phyloP scores from a whole-genome alignment of 345 rosid genomes.

The Durio zibethinus region DNA sequence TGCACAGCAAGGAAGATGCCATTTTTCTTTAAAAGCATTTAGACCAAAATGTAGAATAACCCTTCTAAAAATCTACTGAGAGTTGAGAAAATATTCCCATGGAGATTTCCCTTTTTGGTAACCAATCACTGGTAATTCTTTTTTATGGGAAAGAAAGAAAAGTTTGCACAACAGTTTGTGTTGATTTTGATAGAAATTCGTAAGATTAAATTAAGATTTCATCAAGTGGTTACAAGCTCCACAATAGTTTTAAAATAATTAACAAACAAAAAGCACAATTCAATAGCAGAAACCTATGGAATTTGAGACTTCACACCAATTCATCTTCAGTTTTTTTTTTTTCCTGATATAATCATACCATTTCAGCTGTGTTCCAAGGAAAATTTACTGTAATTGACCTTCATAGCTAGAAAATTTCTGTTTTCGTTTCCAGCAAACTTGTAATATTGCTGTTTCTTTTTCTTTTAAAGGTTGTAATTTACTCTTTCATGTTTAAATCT shows the following conservation, averaged over 20 bases:
- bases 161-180: not conserved
- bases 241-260: not conserved
- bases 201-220: not conserved
- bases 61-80: not conserved
- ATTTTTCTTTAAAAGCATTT: not conserved
- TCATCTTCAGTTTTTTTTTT: not conserved
- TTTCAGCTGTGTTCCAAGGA: not conserved
- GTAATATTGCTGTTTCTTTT: too few species aligned
- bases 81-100: not conserved
- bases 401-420: too few species aligned
- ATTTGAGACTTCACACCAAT: not conserved
- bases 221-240: not conserved
- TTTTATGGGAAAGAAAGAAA: not conserved
- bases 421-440: too few species aligned
- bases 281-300: not conserved
- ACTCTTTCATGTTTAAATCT: too few species aligned
- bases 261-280: not conserved
- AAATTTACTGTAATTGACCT: too few species aligned
- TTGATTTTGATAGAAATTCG: slow-evolving; percentile 9
- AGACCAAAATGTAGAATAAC: slow-evolving; percentile 1
- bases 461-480: too few species aligned
- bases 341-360: too few species aligned
- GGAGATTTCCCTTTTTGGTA: not conserved
- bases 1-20: not conserved
- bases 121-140: slow-evolving; percentile 10